These are phyloP conservation scores for Cajanus cajan DNA, from an alignment of 306 rosid species.

Conservation along the genomic window DNA sequence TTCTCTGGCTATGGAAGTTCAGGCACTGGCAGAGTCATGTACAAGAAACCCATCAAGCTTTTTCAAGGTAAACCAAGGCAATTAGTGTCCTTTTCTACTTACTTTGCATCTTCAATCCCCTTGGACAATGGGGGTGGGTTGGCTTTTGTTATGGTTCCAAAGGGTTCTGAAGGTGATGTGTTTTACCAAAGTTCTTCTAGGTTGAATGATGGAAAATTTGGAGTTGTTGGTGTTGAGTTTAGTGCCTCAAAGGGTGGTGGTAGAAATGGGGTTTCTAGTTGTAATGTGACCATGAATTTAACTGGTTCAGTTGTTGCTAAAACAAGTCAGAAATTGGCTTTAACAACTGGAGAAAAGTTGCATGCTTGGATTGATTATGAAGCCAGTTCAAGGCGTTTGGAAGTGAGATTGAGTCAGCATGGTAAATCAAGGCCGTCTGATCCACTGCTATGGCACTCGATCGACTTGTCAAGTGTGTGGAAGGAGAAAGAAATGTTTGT, in stretches of 20 bases:
- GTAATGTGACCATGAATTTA: constrained; percentile 46
- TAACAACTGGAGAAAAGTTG: constrained; percentile 41
- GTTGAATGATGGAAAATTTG: constrained; percentile 32
- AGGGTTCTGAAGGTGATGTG: constrained; percentile 38
- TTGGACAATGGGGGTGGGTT: constrained; percentile 51
- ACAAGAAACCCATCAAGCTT: constrained; percentile 72
- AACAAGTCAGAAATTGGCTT: constrained; percentile 41
- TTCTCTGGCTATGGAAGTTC: constrained; percentile 47
- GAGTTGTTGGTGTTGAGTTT: constrained; percentile 48
- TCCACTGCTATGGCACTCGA: constrained; percentile 58
- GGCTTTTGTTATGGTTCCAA: constrained; percentile 68
- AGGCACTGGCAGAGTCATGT: constrained; percentile 53
- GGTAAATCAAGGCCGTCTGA: constrained; percentile 52
- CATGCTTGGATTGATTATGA: constrained; percentile 87
- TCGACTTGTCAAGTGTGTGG: constrained; percentile 51
- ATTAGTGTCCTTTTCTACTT: constrained; percentile 65
- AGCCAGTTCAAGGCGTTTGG: constrained; percentile 63
- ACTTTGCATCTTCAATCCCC: constrained; percentile 64
- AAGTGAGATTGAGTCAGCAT: constrained; percentile 62
- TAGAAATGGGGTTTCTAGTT: constrained; percentile 36
- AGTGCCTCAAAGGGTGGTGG: constrained; percentile 39
- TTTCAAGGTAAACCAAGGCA: constrained; percentile 72
- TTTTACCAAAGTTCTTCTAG: constrained; percentile 54
- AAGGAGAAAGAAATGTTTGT: constrained; percentile 51
- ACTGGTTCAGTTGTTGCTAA: constrained; percentile 39